Evolutionary conservation across 192 early-diverging fungal species (phyloP).

Genomic region (Backusella morwellensis): DNA sequence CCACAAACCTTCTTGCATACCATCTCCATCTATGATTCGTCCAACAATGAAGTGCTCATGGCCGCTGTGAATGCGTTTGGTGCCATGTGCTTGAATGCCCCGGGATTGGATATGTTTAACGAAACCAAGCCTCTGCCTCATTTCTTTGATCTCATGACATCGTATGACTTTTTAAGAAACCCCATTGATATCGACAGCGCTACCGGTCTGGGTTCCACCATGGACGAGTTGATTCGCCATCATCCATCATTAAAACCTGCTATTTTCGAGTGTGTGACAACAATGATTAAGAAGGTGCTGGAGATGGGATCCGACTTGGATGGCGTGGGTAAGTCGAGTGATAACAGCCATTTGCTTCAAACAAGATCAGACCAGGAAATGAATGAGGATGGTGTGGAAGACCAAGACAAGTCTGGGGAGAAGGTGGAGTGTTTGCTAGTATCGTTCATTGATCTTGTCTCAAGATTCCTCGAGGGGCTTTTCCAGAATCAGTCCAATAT

Average conservation of each 20-base stretch:
- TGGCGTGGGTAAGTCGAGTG: constrained; percentile 31
- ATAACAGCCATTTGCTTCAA: constrained; percentile 45
- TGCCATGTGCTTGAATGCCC: constrained; percentile 90
- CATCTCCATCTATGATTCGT: constrained; percentile 50
- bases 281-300: constrained; percentile 65
- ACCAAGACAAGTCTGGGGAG: constrained; percentile 39
- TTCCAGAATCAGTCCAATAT: constrained; percentile 77
- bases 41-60: constrained; percentile 49
- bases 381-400: neutral
- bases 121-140: constrained; percentile 66
- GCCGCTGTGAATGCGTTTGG: constrained; percentile 92
- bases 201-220: constrained; percentile 73
- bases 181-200: constrained; percentile 85
- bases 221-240: constrained; percentile 97
- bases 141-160: constrained; percentile 76
- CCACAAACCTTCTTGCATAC: constrained; percentile 79
- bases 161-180: constrained; percentile 69
- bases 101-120: constrained; percentile 83
- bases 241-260: constrained; percentile 79
- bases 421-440: constrained; percentile 53
- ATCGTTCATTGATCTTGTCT: constrained; percentile 63
- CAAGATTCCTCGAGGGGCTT: constrained; percentile 80
- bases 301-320: constrained; percentile 48
- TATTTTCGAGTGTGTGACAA: constrained; percentile 69
- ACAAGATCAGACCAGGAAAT: constrained; percentile 8